Evolutionary conservation across 2,329 filamentous ascomycete genomes (phyloP).

Genomic region (Aspergillus neotritici): DNA sequence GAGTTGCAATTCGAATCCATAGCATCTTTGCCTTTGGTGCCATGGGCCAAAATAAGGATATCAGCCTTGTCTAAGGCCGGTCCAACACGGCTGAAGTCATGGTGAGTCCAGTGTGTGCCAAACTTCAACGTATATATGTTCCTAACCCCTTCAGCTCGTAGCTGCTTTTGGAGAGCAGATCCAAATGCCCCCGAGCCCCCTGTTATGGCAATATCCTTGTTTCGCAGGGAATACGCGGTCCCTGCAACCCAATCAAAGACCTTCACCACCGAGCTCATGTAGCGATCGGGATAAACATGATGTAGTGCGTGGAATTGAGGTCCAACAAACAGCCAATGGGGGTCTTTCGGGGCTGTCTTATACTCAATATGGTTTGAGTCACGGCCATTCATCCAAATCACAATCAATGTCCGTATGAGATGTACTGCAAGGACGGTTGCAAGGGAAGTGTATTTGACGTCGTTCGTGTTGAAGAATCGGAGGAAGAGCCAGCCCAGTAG

Average conservation of each 20-base stretch:
- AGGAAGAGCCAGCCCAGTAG: constrained; percentile 8
- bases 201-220: constrained; percentile 10
- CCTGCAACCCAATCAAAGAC: constrained; percentile 17
- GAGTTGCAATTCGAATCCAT: constrained; percentile 11
- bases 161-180: constrained; percentile 7
- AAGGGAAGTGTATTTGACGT: neutral
- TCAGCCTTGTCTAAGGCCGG: constrained; percentile 5
- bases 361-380: constrained; percentile 17
- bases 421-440: neutral
- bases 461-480: neutral
- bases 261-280: constrained; percentile 16
- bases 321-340: constrained; percentile 13
- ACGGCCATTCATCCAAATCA: constrained; percentile 9
- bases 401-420: constrained; percentile 4
- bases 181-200: constrained; percentile 12
- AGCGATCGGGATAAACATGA: constrained; percentile 15
- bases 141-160: constrained; percentile 10
- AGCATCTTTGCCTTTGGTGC: constrained; percentile 7
- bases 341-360: constrained; percentile 13
- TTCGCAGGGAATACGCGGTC: constrained; percentile 13
- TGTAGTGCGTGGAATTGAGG: constrained; percentile 16
- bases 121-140: constrained; percentile 5
- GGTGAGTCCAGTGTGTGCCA: constrained; percentile 10
- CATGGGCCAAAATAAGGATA: constrained; percentile 14
- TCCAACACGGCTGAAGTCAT: constrained; percentile 1